Base-by-base conservation (phyloP, 345 rosid genomes). In the Ricinus communis region DNA sequence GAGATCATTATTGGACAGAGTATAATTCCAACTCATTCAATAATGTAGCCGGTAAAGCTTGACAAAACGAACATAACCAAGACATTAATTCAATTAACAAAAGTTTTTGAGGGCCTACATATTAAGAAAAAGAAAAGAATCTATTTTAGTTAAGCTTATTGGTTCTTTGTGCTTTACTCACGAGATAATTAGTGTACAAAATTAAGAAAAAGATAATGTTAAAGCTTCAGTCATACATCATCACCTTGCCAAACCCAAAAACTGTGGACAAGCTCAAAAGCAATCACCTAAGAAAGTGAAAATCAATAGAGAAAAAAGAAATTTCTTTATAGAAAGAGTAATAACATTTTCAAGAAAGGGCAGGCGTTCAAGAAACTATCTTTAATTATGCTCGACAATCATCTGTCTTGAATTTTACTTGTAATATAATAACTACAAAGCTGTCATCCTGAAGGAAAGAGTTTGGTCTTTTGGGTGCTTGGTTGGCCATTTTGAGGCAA, bases 191-290 rank as follows among this genome's bases (percentile, higher is more conserved):
- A 24, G 19, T 25, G 24, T 46, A 27, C 8, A 27, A n/a, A 25
- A 54, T 31, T 38, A 65, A 51, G 4, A 68, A 38, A 43, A 65
- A 59, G 72, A 71, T 74, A 51, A 58, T 19, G 62, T 22, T 18
- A 43, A 65, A 56, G 36, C 47, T 54, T 76, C 21, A n/a, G 53
- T 14, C 68, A 52, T 41, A 64, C 80, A 31, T 25, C 76, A 64
- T 64, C 75, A 55, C 45, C 41, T 31, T 51, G 54, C 75, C 76
- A 63, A 30, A 70, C 56, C 72, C 71, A 69, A 60, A 64, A 64
- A 12, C 53, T 67, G 36, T 52, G 56, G 75, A 69, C 62, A 74
- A 65, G 45, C 65, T 60, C 41, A 66, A 5, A 76, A 59, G 3
- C 54, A 75, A 69, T 66, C 68, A 72, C 71, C 66, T 27, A 58